A percentile compares a stretch with the other conserved stretches of the same genome.
Evolutionary conservation across 148 eudicot species (phyloP).

Genomic region (Rhododendron williamsianum): DNA sequence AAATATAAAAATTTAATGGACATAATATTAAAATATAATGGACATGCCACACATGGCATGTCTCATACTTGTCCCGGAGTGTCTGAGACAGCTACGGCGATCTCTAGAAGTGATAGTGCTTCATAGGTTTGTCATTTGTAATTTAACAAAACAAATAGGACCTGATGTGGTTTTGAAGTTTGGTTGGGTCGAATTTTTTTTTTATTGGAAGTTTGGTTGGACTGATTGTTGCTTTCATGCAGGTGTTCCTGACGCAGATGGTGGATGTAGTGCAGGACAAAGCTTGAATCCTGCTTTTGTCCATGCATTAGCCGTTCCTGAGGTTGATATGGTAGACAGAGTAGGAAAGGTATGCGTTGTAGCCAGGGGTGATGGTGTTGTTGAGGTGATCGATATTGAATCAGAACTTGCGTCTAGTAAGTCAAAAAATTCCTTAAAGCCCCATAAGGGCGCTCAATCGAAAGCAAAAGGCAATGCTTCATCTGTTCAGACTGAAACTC

Average conservation of each 20-base stretch:
- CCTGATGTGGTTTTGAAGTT: not conserved
- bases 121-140: not conserved
- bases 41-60: not conserved
- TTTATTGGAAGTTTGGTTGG: not conserved
- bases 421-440: constrained; percentile 38
- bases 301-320: constrained; percentile 87
- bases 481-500: constrained; percentile 26
- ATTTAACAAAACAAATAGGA: not conserved
- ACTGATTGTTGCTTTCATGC: constrained; percentile 3
- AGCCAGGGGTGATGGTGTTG: constrained; percentile 93
- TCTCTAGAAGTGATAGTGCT: not conserved
- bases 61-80: not conserved
- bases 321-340: constrained; percentile 68
- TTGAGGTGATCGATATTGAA: constrained; percentile 68
- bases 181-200: not conserved
- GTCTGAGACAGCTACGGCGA: not conserved
- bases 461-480: constrained; percentile 28
- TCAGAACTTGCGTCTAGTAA: constrained; percentile 51
- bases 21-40: not conserved
- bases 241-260: constrained; percentile 36
- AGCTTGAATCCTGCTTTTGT: constrained; percentile 82
- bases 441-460: constrained; percentile 27
- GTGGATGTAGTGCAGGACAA: constrained; percentile 40
- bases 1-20: not conserved
- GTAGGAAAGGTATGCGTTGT: constrained; percentile 72